phyloP scores from a whole-genome alignment of 2,329 filamentous ascomycete genomes.

The Fusarium sp. region DNA sequence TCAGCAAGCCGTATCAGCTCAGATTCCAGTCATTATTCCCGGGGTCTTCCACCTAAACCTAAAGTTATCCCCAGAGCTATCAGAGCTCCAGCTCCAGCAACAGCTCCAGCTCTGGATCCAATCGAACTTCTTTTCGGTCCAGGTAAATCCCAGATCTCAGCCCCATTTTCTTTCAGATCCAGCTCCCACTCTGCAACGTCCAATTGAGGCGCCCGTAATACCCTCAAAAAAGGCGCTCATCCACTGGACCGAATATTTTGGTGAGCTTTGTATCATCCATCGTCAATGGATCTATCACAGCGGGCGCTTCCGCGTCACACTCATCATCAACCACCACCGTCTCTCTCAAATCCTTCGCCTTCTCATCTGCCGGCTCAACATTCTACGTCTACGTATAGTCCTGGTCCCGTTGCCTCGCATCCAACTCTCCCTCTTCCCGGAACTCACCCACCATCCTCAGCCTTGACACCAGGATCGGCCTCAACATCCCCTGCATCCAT shows the following conservation, averaged over 20 bases:
- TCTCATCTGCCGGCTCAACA: conserved; percentile 36
- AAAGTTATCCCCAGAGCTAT: conserved; percentile 13
- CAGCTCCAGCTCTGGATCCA: conserved; percentile 26
- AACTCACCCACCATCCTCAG: conserved; percentile 35
- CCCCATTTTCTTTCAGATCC: conserved; percentile 33
- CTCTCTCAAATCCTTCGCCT: conserved; percentile 34
- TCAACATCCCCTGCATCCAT: conserved; percentile 46
- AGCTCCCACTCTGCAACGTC: conserved; percentile 7
- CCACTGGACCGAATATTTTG: conserved; percentile 18
- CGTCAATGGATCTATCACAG: conserved; percentile 46
- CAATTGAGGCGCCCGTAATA: conserved; percentile 20
- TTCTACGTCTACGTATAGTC: conserved; percentile 39
- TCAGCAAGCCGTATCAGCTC: conserved; percentile 19
- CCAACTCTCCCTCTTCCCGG: conserved; percentile 32
- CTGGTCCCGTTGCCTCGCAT: conserved; percentile 22
- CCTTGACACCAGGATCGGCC: conserved; percentile 45
- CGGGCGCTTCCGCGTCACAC: conserved; percentile 44
- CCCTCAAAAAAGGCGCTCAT: conserved; percentile 22
- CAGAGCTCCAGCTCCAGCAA: conserved; percentile 13
- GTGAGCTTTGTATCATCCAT: conserved; percentile 10
- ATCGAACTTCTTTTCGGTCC: conserved; percentile 17
- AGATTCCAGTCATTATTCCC: conserved; percentile 35
- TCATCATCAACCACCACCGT: conserved; percentile 32
- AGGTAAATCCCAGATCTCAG: conserved; percentile 27
- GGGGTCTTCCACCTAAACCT: conserved; percentile 17